These are phyloP conservation scores for Hanseniaspora lindneri DNA, from an alignment of 805 yeast species.

Conservation along the genomic window DNA sequence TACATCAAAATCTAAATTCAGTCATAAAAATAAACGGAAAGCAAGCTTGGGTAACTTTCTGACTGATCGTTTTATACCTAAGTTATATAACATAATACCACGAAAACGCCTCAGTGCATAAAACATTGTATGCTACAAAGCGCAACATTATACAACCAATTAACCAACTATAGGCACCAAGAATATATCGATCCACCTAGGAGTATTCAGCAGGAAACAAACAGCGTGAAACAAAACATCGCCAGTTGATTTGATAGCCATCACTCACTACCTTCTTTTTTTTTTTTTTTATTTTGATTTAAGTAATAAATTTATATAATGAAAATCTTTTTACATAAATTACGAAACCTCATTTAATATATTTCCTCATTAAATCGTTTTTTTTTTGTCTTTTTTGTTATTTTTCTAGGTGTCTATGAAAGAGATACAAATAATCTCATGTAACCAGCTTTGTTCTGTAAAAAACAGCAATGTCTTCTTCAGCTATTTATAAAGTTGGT, in stretches of 20 bases:
- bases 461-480: not conserved
- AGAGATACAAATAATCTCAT: not conserved
- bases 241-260: not conserved
- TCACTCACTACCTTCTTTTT: not conserved
- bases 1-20: too few species aligned
- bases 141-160: too few species aligned
- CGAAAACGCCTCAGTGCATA: too few species aligned
- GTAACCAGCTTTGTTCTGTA: not conserved
- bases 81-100: too few species aligned
- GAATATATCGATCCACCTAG: too few species aligned
- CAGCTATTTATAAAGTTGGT: conserved; percentile 7
- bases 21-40: too few species aligned
- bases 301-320: too few species aligned
- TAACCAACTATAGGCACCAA: too few species aligned
- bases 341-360: not conserved
- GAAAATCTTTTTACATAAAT: not conserved
- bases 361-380: not conserved
- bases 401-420: not conserved
- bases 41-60: too few species aligned
- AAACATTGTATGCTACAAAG: too few species aligned
- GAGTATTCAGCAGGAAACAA: too few species aligned
- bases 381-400: not conserved
- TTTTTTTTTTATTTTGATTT: not conserved
- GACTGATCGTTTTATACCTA: too few species aligned
- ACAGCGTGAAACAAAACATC: not conserved